Conservation (phyloP, 2,329 filamentous ascomycete species). For the Trichoderma simmonsii region DNA sequence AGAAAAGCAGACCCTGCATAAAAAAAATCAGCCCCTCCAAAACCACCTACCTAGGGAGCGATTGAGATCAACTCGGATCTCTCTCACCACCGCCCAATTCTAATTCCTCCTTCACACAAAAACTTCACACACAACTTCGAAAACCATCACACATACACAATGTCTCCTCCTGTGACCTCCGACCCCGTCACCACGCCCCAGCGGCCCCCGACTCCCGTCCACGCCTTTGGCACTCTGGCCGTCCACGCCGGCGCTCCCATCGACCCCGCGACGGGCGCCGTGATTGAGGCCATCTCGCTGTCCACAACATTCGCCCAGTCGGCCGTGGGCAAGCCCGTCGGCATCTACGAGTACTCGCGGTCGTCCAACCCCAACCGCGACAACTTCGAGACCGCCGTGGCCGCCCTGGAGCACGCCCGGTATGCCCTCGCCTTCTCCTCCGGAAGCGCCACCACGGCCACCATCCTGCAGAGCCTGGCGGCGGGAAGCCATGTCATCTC, state of each 20-base stretch:
- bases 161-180: constrained; percentile 33
- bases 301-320: constrained; percentile 96
- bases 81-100: neutral
- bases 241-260: constrained; percentile 91
- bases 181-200: constrained; percentile 70
- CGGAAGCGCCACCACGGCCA: constrained; percentile 89
- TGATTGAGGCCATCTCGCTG: constrained; percentile 93
- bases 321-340: constrained; percentile 80
- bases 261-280: constrained; percentile 87
- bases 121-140: neutral
- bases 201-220: constrained; percentile 66
- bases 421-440: constrained; percentile 93
- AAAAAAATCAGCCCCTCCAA: constrained; percentile 2
- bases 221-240: constrained; percentile 86
- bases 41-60: neutral
- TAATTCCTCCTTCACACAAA: neutral
- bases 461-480: constrained; percentile 87
- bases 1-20: constrained; percentile 19
- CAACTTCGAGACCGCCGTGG: constrained; percentile 90
- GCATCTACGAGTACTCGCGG: constrained; percentile 87
- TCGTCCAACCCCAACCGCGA: constrained; percentile 92
- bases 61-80: neutral
- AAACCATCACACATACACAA: constrained; percentile 13
- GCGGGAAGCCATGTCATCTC: constrained; percentile 91
- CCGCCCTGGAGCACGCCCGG: constrained; percentile 86